Conservation (phyloP, 2,329 filamentous ascomycete species). For the Leptographium flavum region DNA sequence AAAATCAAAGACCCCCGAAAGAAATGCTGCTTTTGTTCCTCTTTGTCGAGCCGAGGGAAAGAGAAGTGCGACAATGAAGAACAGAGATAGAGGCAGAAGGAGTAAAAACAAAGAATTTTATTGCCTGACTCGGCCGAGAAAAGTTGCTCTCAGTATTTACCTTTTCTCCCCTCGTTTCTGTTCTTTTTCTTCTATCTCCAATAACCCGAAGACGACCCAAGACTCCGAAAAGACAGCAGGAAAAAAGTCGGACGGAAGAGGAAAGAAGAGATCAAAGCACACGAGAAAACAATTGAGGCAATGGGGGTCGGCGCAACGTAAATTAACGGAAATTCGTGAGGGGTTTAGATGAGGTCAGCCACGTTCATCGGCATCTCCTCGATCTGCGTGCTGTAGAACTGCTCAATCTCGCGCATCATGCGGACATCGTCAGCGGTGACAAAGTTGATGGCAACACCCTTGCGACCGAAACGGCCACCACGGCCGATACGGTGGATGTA, state of each 20-base stretch:
- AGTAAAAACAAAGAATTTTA: not conserved
- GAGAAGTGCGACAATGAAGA: not conserved
- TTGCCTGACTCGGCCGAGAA: constrained; percentile 1
- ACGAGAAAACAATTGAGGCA: not conserved
- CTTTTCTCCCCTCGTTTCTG: constrained; percentile 1
- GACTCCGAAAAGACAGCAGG: constrained; percentile 5
- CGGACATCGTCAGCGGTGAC: constrained; percentile 97
- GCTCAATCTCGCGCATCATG: constrained; percentile 99
- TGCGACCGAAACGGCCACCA: constrained; percentile 98
- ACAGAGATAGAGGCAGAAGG: not conserved
- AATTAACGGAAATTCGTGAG: not conserved
- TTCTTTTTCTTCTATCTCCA: constrained; percentile 5
- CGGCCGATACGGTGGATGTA: constrained; percentile 99
- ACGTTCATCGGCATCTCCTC: constrained; percentile 99
- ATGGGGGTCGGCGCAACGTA: not conserved
- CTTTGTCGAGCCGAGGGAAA: not conserved
- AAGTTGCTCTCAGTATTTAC: not conserved
- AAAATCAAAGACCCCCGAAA: not conserved
- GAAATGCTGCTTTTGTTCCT: not conserved
- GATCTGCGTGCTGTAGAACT: constrained; percentile 99
- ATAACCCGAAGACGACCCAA: constrained; percentile 6
- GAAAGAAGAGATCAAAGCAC: not conserved
- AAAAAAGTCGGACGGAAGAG: not conserved
- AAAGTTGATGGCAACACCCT: constrained; percentile 99
- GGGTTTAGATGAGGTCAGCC: constrained; percentile 54